Conservation (phyloP, 1,284 basidiomycete genomes). For the Puccinia hordei region DNA sequence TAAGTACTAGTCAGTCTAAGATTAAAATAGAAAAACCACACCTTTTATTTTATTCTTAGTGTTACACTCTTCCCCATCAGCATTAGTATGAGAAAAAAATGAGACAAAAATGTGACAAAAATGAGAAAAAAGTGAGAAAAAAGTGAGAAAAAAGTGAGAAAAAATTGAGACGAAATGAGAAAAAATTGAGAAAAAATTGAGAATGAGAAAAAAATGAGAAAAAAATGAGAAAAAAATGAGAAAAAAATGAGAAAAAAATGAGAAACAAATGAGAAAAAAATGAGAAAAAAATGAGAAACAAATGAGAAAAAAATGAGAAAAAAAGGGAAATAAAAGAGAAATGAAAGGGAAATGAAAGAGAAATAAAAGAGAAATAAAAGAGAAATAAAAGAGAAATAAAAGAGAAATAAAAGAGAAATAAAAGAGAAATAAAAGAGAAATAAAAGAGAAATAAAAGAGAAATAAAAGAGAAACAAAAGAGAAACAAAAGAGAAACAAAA, state of each 20-base stretch:
- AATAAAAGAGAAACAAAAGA: too few species aligned
- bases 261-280: background rate
- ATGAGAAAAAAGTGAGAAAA: background rate
- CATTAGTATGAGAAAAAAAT: too few species aligned
- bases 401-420: background rate
- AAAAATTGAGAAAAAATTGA: background rate
- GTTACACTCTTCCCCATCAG: too few species aligned
- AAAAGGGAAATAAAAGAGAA: background rate
- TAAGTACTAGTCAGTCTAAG: too few species aligned
- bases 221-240: background rate
- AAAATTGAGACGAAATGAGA: background rate
- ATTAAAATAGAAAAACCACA: too few species aligned
- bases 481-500: too few species aligned
- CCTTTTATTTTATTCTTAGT: too few species aligned
- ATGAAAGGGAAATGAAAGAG: background rate
- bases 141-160: background rate
- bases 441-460: background rate
- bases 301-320: background rate
- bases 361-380: background rate
- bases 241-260: background rate
- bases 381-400: background rate
- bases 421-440: background rate
- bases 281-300: background rate
- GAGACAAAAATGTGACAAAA: background rate
- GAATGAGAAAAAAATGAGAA: background rate